A percentile compares a stretch with the other conserved stretches of the same genome.
Evolutionary conservation across 305 asterid genomes (phyloP).

Genomic region (Fraxinus latifolia): DNA sequence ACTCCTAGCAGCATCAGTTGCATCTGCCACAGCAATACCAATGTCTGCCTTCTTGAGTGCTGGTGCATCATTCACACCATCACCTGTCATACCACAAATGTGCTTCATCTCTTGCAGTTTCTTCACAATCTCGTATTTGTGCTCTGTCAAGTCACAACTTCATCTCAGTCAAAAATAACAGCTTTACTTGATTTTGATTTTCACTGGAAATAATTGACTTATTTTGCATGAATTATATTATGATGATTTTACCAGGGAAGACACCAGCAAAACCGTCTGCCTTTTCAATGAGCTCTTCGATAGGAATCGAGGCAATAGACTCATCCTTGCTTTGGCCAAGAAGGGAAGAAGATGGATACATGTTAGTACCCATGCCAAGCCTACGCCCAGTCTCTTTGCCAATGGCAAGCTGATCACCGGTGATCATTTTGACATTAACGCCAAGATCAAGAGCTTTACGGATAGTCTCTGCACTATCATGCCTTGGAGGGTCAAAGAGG

Average conservation of each 20-base stretch:
- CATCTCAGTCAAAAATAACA: not conserved
- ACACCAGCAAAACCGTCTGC: slow-evolving; percentile 79
- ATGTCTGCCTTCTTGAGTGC: slow-evolving; percentile 66
- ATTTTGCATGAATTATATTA: not conserved
- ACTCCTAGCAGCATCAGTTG: slow-evolving; percentile 67
- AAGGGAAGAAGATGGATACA: slow-evolving; percentile 69
- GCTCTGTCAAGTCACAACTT: slow-evolving; percentile 30
- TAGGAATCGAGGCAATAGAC: slow-evolving; percentile 46
- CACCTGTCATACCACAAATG: slow-evolving; percentile 71
- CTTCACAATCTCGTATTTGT: slow-evolving; percentile 66
- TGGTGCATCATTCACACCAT: slow-evolving; percentile 70
- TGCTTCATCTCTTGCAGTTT: slow-evolving; percentile 55
- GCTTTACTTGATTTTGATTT: not conserved
- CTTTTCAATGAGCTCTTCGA: slow-evolving; percentile 60
- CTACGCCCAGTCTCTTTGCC: slow-evolving; percentile 69
- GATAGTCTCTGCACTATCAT: slow-evolving; percentile 68
- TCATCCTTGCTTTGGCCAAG: slow-evolving; percentile 57
- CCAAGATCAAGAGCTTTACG: slow-evolving; percentile 60
- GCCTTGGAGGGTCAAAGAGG: slow-evolving; percentile 70
- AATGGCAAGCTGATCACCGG: slow-evolving; percentile 71
- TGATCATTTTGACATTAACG: slow-evolving; percentile 69
- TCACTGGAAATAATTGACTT: not conserved
- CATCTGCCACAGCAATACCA: slow-evolving; percentile 66
- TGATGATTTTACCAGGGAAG: slow-evolving; percentile 46
- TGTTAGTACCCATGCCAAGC: slow-evolving; percentile 70